These are phyloP conservation scores for Boletus sensibilis DNA, from an alignment of 768 basidiomycete species.

Conservation along the genomic window DNA sequence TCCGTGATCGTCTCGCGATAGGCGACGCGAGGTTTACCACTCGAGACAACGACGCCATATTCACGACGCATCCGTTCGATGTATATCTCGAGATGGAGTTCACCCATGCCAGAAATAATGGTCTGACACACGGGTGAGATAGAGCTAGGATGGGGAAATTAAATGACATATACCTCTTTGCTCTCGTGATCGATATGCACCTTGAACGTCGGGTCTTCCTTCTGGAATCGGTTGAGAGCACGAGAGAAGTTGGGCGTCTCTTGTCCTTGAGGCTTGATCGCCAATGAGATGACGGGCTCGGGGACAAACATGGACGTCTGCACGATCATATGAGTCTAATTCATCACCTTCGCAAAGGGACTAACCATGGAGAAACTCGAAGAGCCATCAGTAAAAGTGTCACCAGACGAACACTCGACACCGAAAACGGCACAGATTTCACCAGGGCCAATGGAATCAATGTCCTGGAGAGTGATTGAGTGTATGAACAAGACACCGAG, in stretches of 20 bases:
- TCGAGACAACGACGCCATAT: constrained; percentile 89
- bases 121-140: constrained; percentile 51
- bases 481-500: not conserved
- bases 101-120: constrained; percentile 99
- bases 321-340: not conserved
- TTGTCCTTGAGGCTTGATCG: constrained; percentile 86
- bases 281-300: constrained; percentile 95
- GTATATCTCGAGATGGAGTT: constrained; percentile 97
- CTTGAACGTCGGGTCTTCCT: constrained; percentile 98
- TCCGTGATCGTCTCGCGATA: constrained; percentile 94
- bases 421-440: constrained; percentile 99
- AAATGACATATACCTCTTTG: constrained; percentile 66
- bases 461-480: constrained; percentile 55
- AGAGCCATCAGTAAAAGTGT: constrained; percentile 94
- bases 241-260: constrained; percentile 97
- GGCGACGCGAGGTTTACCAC: constrained; percentile 94
- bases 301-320: constrained; percentile 99
- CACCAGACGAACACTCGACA: constrained; percentile 96
- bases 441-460: constrained; percentile 90
- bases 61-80: constrained; percentile 99
- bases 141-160: not conserved
- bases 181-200: constrained; percentile 94
- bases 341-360: not conserved
- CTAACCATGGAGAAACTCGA: constrained; percentile 90
- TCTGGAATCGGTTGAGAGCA: constrained; percentile 95